Evolutionary conservation across 2,329 filamentous ascomycete species (phyloP).

Genomic region (Cercospora berteroae): DNA sequence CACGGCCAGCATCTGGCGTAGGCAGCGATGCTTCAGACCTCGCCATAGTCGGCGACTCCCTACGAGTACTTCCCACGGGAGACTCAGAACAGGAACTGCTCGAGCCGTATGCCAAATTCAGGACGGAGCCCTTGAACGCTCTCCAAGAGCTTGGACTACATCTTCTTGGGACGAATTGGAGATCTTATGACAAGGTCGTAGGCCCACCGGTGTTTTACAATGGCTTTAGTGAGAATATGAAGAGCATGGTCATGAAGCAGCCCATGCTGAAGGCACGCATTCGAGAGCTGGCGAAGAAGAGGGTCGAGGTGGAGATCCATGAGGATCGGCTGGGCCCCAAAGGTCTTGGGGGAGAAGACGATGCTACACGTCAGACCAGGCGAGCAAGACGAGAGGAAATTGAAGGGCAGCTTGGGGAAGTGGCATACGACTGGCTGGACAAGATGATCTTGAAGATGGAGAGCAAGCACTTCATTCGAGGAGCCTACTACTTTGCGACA

Average conservation of each 20-base stretch:
- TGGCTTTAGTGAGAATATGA: slow-evolving; percentile 91
- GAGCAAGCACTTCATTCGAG: slow-evolving; percentile 84
- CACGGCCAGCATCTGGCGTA: background rate
- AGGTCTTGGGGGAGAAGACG: slow-evolving; percentile 48
- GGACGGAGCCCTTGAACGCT: slow-evolving; percentile 71
- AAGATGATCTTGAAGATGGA: slow-evolving; percentile 99
- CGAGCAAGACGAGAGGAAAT: slow-evolving; percentile 50
- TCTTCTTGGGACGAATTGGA: slow-evolving; percentile 91
- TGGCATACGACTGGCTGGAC: slow-evolving; percentile 83
- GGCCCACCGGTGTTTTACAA: slow-evolving; percentile 91
- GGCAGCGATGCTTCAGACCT: slow-evolving; percentile 39
- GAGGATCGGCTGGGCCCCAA: slow-evolving; percentile 65
- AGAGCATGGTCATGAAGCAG: slow-evolving; percentile 69
- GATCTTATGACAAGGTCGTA: slow-evolving; percentile 84
- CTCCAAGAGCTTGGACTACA: slow-evolving; percentile 91
- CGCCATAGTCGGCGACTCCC: slow-evolving; percentile 46
- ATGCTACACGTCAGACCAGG: slow-evolving; percentile 53
- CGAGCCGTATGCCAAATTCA: slow-evolving; percentile 83
- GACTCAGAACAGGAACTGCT: slow-evolving; percentile 66
- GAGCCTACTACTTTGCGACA: slow-evolving; percentile 84
- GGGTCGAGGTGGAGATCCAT: slow-evolving; percentile 72
- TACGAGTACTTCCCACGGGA: slow-evolving; percentile 47
- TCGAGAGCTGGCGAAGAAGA: slow-evolving; percentile 68
- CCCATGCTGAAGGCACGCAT: slow-evolving; percentile 74
- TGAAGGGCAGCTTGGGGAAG: slow-evolving; percentile 70